phyloP scores from a whole-genome alignment of 176 grass and related monocot species.

The Cenchrus americanus region DNA sequence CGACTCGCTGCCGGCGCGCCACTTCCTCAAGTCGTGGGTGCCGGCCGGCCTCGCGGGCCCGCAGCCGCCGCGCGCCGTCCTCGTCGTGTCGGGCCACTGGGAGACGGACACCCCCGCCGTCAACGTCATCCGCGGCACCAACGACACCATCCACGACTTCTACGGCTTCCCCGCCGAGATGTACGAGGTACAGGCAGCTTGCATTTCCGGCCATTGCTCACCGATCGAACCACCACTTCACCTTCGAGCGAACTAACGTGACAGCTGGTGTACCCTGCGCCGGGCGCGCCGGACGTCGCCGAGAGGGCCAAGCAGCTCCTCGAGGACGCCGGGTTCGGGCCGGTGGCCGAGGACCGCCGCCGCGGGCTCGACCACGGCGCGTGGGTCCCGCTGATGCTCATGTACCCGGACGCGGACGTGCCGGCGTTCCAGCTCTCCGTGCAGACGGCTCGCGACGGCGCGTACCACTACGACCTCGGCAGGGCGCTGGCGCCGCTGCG shows the following conservation, averaged over 20 bases:
- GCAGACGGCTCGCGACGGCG: constrained; percentile 53
- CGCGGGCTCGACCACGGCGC: constrained; percentile 76
- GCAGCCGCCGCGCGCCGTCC: constrained; percentile 59
- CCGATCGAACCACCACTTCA: too few relatives aligned
- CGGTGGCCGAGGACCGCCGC: not conserved
- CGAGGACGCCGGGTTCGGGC: constrained; percentile 56
- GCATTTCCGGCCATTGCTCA: too few relatives aligned
- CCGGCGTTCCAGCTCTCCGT: constrained; percentile 79
- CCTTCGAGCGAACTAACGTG: too few relatives aligned
- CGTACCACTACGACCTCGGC: constrained; percentile 86
- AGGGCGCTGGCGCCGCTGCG: constrained; percentile 66
- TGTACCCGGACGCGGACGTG: constrained; percentile 66
- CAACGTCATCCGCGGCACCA: constrained; percentile 43
- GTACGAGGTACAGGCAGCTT: constrained; percentile 50
- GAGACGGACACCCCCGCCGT: too few relatives aligned
- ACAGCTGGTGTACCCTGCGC: constrained; percentile 7
- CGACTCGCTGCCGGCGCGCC: constrained; percentile 49
- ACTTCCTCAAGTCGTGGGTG: constrained; percentile 73
- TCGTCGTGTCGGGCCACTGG: constrained; percentile 51
- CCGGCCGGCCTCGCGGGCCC: constrained; percentile 31
- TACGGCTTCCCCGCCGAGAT: constrained; percentile 57
- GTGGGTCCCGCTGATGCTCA: constrained; percentile 73
- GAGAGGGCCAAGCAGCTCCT: constrained; percentile 64
- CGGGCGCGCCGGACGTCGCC: constrained; percentile 58
- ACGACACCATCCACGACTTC: constrained; percentile 47